These are phyloP conservation scores for Sergeia podlipaevii DNA, from an alignment of 208 protist genomes.

Conservation along the genomic window DNA sequence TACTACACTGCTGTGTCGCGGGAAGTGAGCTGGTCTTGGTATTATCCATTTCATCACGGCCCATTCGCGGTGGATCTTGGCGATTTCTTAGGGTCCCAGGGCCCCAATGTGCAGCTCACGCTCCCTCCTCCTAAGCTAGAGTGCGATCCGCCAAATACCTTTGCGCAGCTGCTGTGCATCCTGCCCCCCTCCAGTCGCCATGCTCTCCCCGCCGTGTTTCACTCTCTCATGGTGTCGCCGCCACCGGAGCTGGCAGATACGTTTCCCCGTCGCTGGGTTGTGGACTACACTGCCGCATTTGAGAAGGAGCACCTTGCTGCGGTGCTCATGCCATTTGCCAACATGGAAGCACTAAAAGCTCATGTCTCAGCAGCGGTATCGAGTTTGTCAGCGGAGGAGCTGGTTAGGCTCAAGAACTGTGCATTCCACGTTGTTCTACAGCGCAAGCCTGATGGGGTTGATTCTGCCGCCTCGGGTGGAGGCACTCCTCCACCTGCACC, in stretches of 20 bases:
- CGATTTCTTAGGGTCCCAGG: conserved; percentile 35
- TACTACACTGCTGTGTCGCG: conserved; percentile 67
- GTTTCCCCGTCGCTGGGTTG: conserved; percentile 59
- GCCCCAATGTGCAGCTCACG: conserved; percentile 17
- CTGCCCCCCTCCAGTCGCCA: conserved; percentile 50
- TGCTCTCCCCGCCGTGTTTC: conserved; percentile 51
- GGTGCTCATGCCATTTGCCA: conserved; percentile 70
- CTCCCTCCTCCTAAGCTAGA: conserved; percentile 33
- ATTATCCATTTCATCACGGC: conserved; percentile 73
- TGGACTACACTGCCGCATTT: conserved; percentile 61
- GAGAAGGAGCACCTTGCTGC: conserved; percentile 63
- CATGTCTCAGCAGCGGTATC: conserved; percentile 16
- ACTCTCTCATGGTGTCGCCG: conserved; percentile 34
- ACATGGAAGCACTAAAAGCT: conserved; percentile 31
- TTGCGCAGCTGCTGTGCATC: conserved; percentile 78
- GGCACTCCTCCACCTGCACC: neutral
- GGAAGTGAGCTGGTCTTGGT: conserved; percentile 74
- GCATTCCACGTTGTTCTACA: conserved; percentile 31
- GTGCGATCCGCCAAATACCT: conserved; percentile 35
- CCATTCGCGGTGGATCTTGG: conserved; percentile 67
- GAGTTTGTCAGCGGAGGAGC: conserved; percentile 36
- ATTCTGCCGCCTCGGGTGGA: neutral
- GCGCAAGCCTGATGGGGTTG: neutral
- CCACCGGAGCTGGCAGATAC: conserved; percentile 35
- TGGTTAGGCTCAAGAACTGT: conserved; percentile 11